Conservation (phyloP, 805 yeast species). For the Ogataea degrootiae region DNA sequence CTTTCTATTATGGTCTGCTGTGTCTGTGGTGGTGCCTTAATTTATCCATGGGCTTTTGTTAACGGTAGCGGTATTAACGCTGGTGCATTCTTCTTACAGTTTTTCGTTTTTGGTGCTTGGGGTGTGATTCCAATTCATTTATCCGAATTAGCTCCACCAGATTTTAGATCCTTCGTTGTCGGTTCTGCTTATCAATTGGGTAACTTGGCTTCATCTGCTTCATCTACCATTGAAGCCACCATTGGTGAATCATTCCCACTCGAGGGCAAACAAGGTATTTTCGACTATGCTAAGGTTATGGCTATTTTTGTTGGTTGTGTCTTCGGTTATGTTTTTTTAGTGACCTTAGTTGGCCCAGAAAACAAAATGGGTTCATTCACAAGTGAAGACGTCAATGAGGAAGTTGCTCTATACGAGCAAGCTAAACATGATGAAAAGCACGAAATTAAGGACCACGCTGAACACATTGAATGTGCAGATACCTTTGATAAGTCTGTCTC, state of each 20-base stretch:
- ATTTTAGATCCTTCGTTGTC: constrained; percentile 55
- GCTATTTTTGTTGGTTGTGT: constrained; percentile 64
- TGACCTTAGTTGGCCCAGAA: constrained; percentile 59
- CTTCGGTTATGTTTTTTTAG: constrained; percentile 44
- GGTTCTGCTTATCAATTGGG: constrained; percentile 68
- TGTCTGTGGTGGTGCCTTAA: constrained; percentile 52
- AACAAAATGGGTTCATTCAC: constrained; percentile 30
- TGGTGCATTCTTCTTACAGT: constrained; percentile 58
- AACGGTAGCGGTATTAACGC: constrained; percentile 44
- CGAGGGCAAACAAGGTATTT: constrained; percentile 25
- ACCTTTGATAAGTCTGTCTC: too few species aligned
- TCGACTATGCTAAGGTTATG: constrained; percentile 58
- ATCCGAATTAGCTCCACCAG: constrained; percentile 58
- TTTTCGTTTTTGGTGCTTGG: constrained; percentile 67
- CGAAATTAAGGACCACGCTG: not conserved
- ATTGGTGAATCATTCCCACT: constrained; percentile 54
- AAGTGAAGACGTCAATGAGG: constrained; percentile 15
- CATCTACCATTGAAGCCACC: constrained; percentile 64
- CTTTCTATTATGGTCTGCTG: constrained; percentile 48
- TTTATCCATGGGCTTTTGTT: constrained; percentile 61
- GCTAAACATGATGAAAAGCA: constrained; percentile 1
- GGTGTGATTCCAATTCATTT: constrained; percentile 62
- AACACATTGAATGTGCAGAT: too few species aligned
- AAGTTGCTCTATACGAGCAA: constrained; percentile 7
- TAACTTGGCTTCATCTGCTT: constrained; percentile 61